Conservation (phyloP, 805 yeast species). For the Kodamaea kakaduensis region DNA sequence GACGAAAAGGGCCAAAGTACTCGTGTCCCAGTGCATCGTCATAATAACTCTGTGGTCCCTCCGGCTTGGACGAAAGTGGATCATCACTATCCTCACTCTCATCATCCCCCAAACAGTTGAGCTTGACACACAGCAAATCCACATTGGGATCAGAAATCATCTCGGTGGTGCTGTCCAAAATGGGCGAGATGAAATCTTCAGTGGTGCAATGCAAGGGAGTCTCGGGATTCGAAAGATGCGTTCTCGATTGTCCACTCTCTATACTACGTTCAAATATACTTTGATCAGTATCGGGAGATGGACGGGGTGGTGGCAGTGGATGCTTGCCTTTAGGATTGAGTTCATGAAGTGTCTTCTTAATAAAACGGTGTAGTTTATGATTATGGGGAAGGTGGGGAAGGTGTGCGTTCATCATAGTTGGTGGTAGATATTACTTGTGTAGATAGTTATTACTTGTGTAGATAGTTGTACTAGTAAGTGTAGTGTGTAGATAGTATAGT, state of each 20-base stretch:
- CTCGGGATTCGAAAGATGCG: constrained; percentile 13
- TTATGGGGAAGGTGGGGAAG: constrained; percentile 4
- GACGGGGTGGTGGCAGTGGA: neutral
- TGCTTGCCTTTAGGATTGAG: constrained; percentile 2
- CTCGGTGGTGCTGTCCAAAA: constrained; percentile 29
- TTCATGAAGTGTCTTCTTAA: constrained; percentile 12
- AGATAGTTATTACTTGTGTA: no score
- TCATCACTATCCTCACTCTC: constrained; percentile 8
- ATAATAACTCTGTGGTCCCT: constrained; percentile 3
- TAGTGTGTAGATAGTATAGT: no score
- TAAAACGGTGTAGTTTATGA: constrained; percentile 10
- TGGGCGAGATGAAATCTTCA: constrained; percentile 30
- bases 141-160: constrained; percentile 25
- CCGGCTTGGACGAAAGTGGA: constrained; percentile 1
- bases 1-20: constrained; percentile 6
- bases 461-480: no score
- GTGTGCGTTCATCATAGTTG: neutral
- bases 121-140: constrained; percentile 21
- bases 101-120: constrained; percentile 16
- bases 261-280: constrained; percentile 13
- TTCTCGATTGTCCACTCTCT: constrained; percentile 8
- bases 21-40: constrained; percentile 3
- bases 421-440: no score
- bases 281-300: neutral
- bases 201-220: constrained; percentile 23